A percentile compares a stretch with the other conserved stretches of the same genome.
phyloP scores from a whole-genome alignment of 139 green algal species.

The Chlorella sorokiniana region DNA sequence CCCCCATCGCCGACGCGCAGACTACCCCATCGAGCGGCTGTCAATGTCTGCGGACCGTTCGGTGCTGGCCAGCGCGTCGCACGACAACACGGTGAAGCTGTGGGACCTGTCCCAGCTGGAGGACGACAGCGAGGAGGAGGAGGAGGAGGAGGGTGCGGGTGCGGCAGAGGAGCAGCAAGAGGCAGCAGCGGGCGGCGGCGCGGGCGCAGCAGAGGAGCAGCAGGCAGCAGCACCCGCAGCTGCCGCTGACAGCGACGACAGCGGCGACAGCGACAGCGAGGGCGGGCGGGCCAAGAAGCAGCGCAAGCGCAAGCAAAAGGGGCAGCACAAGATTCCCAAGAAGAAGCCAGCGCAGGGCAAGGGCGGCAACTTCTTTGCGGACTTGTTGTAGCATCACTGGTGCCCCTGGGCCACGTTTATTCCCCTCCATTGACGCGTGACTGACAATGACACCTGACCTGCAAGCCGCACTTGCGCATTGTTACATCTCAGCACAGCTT shows the following conservation, averaged over 20 bases:
- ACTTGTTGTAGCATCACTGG: constrained; percentile 18
- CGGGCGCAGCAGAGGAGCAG: not conserved
- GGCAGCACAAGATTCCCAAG: constrained; percentile 35
- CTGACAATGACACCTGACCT: no score
- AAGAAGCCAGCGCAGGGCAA: constrained; percentile 24
- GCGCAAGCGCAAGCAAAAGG: constrained; percentile 11
- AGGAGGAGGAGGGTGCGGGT: constrained; percentile 40
- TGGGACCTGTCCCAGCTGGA: constrained; percentile 74
- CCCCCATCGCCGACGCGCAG: not conserved
- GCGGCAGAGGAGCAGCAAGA: not conserved
- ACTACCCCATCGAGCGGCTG: constrained; percentile 71
- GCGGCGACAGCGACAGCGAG: not conserved
- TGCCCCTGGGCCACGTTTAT: no score
- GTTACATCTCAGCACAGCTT: no score
- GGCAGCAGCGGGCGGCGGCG: no score
- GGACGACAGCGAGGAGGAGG: constrained; percentile 58
- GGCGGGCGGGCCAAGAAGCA: not conserved
- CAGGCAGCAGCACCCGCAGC: not conserved
- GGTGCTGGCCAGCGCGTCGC: constrained; percentile 73
- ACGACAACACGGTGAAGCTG: constrained; percentile 82
- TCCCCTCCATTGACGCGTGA: no score
- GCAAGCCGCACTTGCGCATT: no score
- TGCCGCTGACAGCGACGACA: not conserved
- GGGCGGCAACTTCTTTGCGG: constrained; percentile 42
- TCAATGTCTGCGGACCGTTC: constrained; percentile 47